Evolutionary conservation across 192 early-diverging fungal species (phyloP).

Genomic region (Podila clonocystis): DNA sequence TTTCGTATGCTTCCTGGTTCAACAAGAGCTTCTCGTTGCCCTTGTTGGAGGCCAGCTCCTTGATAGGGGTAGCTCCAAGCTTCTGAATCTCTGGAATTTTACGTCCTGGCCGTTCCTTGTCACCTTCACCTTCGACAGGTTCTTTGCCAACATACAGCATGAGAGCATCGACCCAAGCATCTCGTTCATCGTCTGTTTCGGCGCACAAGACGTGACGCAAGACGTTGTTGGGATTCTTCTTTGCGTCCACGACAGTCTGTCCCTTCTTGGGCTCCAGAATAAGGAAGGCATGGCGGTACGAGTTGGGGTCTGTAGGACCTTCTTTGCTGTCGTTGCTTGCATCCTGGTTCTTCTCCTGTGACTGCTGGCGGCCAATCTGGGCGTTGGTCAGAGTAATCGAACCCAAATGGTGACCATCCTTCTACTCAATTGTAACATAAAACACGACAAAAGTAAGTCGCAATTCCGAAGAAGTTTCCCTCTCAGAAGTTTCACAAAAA

Average conservation of each 20-base stretch:
- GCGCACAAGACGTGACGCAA: constrained; percentile 87
- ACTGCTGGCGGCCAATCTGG: constrained; percentile 71
- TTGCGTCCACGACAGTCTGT: constrained; percentile 37
- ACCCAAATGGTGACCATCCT: constrained; percentile 76
- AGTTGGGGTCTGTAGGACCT: constrained; percentile 54
- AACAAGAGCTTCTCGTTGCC: constrained; percentile 37
- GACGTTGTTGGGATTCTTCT: constrained; percentile 43
- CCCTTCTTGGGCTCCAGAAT: constrained; percentile 86
- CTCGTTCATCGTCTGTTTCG: constrained; percentile 88
- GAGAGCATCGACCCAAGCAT: constrained; percentile 89
- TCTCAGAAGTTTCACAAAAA: not conserved
- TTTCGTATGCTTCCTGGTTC: constrained; percentile 48
- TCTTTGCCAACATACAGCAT: constrained; percentile 53
- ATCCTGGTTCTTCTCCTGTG: constrained; percentile 41
- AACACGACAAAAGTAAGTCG: constrained; percentile 7
- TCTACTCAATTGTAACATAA: constrained; percentile 51
- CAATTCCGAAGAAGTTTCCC: not conserved
- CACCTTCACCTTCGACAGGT: constrained; percentile 25
- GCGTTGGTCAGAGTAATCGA: constrained; percentile 82
- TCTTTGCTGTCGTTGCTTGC: constrained; percentile 28
- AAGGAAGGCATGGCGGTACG: constrained; percentile 87
- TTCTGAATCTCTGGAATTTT: constrained; percentile 48
- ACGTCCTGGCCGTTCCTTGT: constrained; percentile 21
- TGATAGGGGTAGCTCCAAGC: constrained; percentile 44
- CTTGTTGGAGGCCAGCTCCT: constrained; percentile 35